Percentiles rank a stretch among this genome's conserved stretches.
Evolutionary conservation across 495 filamentous ascomycete genomes (phyloP).

Genomic region (Aspergillus cavernicola): DNA sequence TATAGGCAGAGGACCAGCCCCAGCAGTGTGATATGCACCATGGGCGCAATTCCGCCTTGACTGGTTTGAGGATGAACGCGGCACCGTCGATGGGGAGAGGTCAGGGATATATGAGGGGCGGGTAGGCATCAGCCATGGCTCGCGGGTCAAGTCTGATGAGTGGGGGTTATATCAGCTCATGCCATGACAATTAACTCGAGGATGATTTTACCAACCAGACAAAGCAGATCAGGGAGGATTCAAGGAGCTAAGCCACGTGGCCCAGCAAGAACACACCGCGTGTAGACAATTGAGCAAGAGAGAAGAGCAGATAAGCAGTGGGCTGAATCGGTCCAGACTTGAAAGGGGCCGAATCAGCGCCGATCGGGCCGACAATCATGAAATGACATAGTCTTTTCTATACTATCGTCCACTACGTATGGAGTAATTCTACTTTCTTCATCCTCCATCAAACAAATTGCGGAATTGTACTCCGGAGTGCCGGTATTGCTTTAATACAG

Average conservation of each 20-base stretch:
- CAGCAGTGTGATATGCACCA: slow-evolving; percentile 8
- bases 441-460: too few relatives aligned
- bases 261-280: background rate
- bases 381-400: too few relatives aligned
- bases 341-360: too few relatives aligned
- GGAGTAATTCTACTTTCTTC: too few relatives aligned
- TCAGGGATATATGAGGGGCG: background rate
- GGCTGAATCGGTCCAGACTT: background rate
- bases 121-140: background rate
- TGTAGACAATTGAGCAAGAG: background rate
- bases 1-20: slow-evolving; percentile 2
- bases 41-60: background rate
- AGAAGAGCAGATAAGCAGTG: background rate
- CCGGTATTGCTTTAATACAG: too few relatives aligned
- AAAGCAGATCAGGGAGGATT: too few relatives aligned
- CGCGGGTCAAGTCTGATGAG: background rate
- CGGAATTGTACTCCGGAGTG: too few relatives aligned
- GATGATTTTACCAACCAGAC: background rate
- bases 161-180: too few relatives aligned
- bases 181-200: too few relatives aligned
- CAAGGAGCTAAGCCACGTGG: too few relatives aligned
- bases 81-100: background rate
- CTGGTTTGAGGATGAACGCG: background rate
- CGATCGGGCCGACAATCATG: too few relatives aligned
- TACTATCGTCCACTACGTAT: background rate